phyloP scores from a whole-genome alignment of 23 red algal species.

The Chondrus crispus region DNA sequence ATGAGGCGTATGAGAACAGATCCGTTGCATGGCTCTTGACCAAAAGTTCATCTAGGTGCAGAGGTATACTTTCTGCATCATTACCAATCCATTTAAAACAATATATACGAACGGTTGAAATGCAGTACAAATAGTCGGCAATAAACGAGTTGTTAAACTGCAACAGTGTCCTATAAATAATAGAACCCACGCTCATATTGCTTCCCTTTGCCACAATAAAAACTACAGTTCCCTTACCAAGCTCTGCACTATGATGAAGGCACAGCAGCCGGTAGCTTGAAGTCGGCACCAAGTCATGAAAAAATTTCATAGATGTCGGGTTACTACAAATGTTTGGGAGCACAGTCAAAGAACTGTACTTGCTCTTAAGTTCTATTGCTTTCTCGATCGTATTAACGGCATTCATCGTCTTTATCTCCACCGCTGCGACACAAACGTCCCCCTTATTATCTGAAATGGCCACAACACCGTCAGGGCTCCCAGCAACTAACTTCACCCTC shows the following conservation, averaged over 20 bases:
- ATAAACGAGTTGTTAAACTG: neutral
- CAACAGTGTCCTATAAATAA: neutral
- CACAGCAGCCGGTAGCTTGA: neutral
- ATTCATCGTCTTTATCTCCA: constrained; percentile 1
- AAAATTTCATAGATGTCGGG: neutral
- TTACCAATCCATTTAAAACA: constrained; percentile 3
- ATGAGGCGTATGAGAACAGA: neutral
- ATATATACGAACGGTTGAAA: neutral
- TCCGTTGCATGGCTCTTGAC: neutral
- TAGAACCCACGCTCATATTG: neutral
- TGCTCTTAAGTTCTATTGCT: neutral
- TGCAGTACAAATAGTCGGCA: neutral
- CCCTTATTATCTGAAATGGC: neutral
- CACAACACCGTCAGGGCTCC: neutral
- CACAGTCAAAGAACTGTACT: neutral
- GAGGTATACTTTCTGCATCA: neutral
- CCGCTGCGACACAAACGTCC: neutral
- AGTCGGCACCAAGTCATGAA: neutral
- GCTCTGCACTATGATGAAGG: neutral
- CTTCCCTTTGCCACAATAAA: constrained; percentile 25
- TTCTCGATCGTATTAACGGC: neutral
- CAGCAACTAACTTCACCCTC: neutral
- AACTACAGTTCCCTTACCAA: neutral
- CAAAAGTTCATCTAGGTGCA: neutral
- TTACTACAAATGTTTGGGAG: neutral